Base-by-base conservation (phyloP, 2,329 filamentous ascomycete genomes). In the Grosmannia penicillata region DNA sequence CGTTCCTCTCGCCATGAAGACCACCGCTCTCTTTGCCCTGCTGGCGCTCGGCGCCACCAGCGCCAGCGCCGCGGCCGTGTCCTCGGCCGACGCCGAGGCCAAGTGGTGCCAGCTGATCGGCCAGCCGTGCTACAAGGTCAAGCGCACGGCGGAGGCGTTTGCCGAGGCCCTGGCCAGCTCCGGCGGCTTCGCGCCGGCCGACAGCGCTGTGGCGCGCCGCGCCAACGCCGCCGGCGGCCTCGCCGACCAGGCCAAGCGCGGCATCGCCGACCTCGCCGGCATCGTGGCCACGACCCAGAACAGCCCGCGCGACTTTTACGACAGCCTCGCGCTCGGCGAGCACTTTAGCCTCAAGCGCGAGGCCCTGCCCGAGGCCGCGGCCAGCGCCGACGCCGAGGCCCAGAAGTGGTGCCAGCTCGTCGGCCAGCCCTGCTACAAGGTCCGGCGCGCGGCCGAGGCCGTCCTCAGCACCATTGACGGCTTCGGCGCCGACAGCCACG, bases 391-490 rank as follows among this genome's bases (percentile, higher is more conserved):
- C 5, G 37, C 42, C 25, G 37, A 40, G 22, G 41, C 44, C 26
- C 15, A 38, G n/a, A n/a, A n/a, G 24, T 37, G 40, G 37, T 48
- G 47, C 40, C 18, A 18, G 15, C 17, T 13, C 9, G 8, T n/a
- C 11, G 46, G 46, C 39, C 33, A 47, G 45, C 30, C 40, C 17
- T 47, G 45, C 44, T 47, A 42, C 42, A 45, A 43, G 41, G 44
- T 46, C 38, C 42, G 43, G 39, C 46, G 46, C 21, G 37, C 42
- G 1, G 42, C 44, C 34, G 40, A 38, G 17, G 44, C 41, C 25
- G 26, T 44, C 8, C 24, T 36, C 33, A 27, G 13, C 27, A 29
- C 21, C 34, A 26, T 18, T 25, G 37, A 35, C 29, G 33, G 24
- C 33, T 31, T 35, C 22, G 23, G 17, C 13, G 22, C 23, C 15